A percentile compares a stretch with the other conserved stretches of the same genome.
These are phyloP conservation scores for Ascomycota sp. DNA, from an alignment of 2,329 filamentous ascomycete genomes.

Conservation along the genomic window DNA sequence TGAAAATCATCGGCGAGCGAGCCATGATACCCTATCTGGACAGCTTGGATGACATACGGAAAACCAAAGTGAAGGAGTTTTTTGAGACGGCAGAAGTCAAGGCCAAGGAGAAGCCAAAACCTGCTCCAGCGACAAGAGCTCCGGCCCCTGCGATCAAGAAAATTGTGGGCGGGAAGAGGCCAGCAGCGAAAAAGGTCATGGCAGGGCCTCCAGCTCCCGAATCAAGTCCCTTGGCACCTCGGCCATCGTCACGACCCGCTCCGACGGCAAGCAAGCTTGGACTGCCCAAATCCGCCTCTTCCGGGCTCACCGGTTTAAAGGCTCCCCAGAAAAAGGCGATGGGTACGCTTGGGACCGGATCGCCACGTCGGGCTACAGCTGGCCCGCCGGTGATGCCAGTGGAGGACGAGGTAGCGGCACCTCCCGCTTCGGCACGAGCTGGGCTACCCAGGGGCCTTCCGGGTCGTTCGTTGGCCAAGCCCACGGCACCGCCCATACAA, in stretches of 20 bases:
- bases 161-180: slow-evolving; percentile 19
- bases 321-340: slow-evolving; percentile 33
- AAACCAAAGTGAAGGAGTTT: slow-evolving; percentile 87
- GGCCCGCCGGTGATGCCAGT: slow-evolving; percentile 23
- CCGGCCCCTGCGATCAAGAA: slow-evolving; percentile 26
- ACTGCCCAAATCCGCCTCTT: slow-evolving; percentile 29
- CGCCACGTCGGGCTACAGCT: slow-evolving; percentile 29
- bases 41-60: slow-evolving; percentile 82
- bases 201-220: slow-evolving; percentile 22
- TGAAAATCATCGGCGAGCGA: slow-evolving; percentile 96
- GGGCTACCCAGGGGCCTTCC: slow-evolving; percentile 61
- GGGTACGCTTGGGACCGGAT: slow-evolving; percentile 24
- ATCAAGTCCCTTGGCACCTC: slow-evolving; percentile 31
- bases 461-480: slow-evolving; percentile 64
- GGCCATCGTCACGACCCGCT: slow-evolving; percentile 30
- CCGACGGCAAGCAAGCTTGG: slow-evolving; percentile 28
- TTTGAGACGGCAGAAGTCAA: slow-evolving; percentile 37
- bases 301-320: slow-evolving; percentile 33
- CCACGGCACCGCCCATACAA: slow-evolving; percentile 28
- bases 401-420: slow-evolving; percentile 35
- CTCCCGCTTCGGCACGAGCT: slow-evolving; percentile 37
- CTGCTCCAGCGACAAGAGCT: slow-evolving; percentile 36
- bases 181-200: slow-evolving; percentile 22
- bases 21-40: slow-evolving; percentile 86
- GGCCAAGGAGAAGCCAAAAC: slow-evolving; percentile 53